Evolutionary conservation across 306 rosid genomes (phyloP), one percentile per base, ranked within the genome.

Genomic region (Pachyrhizus erosus): DNA sequence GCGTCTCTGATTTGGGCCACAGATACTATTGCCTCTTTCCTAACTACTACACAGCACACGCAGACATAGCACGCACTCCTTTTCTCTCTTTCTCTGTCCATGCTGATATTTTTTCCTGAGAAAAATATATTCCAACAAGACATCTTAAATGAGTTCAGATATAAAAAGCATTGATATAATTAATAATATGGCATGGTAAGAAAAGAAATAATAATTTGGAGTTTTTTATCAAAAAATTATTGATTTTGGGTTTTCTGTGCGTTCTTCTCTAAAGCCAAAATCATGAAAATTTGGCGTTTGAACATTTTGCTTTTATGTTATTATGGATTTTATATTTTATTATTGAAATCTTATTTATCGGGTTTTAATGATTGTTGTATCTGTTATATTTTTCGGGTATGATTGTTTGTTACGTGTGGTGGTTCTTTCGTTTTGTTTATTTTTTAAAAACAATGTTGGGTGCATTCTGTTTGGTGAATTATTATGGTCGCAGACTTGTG

Each of bases 1-100:
- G 86, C 91, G 92, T 91, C 80, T 78, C 18, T 3, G 7, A 20
- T 24, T 80, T 37, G 76, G 76, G 82, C 68, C 78, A 83, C 43
- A 72, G 46, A 65, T 78, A 12, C 52, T 40, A 0, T 31, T 65
- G 37, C 65, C 9, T 9, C 52, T 46, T 48, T 26, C 24, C 9
- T 43, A 62, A 61, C 81, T 29, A 43, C 71, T 24, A 7, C 34
- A 34, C 62, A 33, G 46, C 11, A 9, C n/a, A 4, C 76, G 15
- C 9, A 43, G 31, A 27, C 33, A 9, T 49, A 15, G 5, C 34
- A 58, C 65, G 7, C 34, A 58, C 34, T 10, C 64, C 13, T 31
- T 60, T 6, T 3, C 23, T 29, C 23, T 65, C 45, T 65, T 2
- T 61, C 68, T 23, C n/a, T 60, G 9, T 60, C 67, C 9, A 61